Base-by-base conservation (phyloP, 768 basidiomycete genomes). In the Crepidotus variabilis region DNA sequence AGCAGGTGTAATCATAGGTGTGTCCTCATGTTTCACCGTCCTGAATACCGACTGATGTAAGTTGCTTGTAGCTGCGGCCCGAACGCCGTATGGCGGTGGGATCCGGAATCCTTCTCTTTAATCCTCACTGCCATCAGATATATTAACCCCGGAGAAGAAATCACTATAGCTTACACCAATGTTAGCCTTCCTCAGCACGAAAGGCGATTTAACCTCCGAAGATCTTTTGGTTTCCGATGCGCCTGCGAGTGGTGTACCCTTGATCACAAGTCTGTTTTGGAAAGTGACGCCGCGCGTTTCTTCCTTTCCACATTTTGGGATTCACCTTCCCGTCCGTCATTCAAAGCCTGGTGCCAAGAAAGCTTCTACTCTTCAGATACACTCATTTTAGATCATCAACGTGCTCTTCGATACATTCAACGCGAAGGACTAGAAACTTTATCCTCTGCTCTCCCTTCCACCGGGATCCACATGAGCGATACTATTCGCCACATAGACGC, bases 1-100 rank as follows among this genome's bases (percentile, higher is more conserved):
- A 72, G 73, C 47, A 60, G 70, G 10, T 74, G 72, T 35, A 76
- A 77, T 51, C 77, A 78, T 57, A 77, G 76, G 76, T 76, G 49
- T 50, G 67, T 55, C 46, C n/a, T n/a, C n/a, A n/a, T n/a, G n/a
- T 16, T n/a, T 9, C 13, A 0, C 13, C n/a, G 47, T 1, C 49
- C 28, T 50, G 2, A 35, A 36, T 21, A 6, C 22, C 10, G 9
- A 22, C 16, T 32, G 3, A 14, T 50, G 18, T 7, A 20, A n/a
- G 7, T 18, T 43, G 9, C 46, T 1, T 32, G 36, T 55, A 77
- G 76, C 51, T 78, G 76, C 54, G 67, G 67, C 1, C 75, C 75
- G n/a, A 76, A 76, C 51, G 71, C 75, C 4, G 61, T 55, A 21
- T 72, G 69, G 69, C 61, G 66, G n/a, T 78, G 74, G 71, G 74